Evolutionary conservation across 1,284 basidiomycete genomes (phyloP), one percentile per base, ranked within the genome.

Genomic region (Heterobasidion irregulare): DNA sequence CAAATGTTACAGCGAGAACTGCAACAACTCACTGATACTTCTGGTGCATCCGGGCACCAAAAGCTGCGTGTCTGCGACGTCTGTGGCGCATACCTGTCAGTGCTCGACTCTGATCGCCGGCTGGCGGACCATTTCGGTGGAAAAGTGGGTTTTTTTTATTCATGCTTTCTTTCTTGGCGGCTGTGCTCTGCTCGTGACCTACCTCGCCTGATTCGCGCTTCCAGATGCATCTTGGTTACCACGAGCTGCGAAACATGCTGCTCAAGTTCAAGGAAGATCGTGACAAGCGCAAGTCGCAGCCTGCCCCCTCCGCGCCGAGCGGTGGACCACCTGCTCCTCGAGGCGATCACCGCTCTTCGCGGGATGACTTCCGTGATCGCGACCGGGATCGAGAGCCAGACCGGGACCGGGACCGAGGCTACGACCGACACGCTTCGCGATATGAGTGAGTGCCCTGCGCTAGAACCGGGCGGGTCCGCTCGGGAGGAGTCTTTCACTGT

Each of bases 61-160:
- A 99, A 99, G 74, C 78, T 99, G 65, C 87, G 97, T 61, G 97
- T 99, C 32, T 99, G 97, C 75, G 97, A 99, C 75, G 95, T 98
- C 44, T 99, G 97, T 70, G 97, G 97, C 66, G 97, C 97, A 18
- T 99, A 99, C 75, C 79, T 99, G 49, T 97, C 93, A 36, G 93
- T 99, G 34, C 80, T 99, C 57, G 97, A 99, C 73, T 98, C 95
- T 59, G 97, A 99, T 76, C 87, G 97, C 70, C 93, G 97, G 70
- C 77, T 99, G 60, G 97, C 97, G 52, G 97, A 99, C 75, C 97
- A 99, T 72, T 99, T 99, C 75, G 97, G 97, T 73, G 97, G 97
- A 64, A 99, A 99, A 78, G 94, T 93, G 64, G 68, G 83, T 50
- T n/a, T 15, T 15, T 16, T 12, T 38, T 36, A 50, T 26, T 16